Percentiles rank a stretch among this genome's conserved stretches.
phyloP scores from a whole-genome alignment of 169 alveolate genomes.

The Plasmodium relictum region DNA sequence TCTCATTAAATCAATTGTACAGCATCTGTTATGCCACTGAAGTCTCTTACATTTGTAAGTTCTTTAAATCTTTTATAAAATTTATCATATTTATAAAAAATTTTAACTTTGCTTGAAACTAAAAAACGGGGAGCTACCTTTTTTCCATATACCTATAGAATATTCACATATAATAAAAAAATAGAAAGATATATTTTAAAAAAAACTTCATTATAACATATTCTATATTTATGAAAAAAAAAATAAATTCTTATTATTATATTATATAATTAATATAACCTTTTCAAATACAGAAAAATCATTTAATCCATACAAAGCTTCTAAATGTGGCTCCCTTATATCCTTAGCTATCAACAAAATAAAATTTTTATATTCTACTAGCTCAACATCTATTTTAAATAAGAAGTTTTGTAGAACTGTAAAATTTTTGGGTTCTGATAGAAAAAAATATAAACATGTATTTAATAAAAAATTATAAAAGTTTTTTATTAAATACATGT shows the following conservation, averaged over 20 bases:
- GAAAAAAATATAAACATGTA: background rate
- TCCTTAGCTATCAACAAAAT: conserved; percentile 46
- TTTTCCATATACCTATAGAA: conserved; percentile 62
- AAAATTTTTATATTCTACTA: conserved; percentile 65
- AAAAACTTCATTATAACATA: background rate
- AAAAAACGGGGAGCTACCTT: conserved; percentile 71
- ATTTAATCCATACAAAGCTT: conserved; percentile 69
- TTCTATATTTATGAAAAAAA: background rate
- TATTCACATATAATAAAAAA: background rate
- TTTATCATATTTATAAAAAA: conserved; percentile 57
- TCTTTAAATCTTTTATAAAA: conserved; percentile 58
- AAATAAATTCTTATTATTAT: background rate
- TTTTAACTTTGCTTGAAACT: conserved; percentile 52
- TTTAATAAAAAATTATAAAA: background rate
- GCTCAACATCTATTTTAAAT: conserved; percentile 69
- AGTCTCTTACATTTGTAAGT: conserved; percentile 58
- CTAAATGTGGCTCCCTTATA: conserved; percentile 25
- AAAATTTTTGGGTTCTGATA: conserved; percentile 57
- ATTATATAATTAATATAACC: conserved; percentile 2
- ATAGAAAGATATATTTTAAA: background rate
- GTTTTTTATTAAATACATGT: background rate
- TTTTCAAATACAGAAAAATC: conserved; percentile 71
- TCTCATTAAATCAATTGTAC: conserved; percentile 44
- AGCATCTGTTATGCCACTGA: conserved; percentile 75
- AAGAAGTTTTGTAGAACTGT: conserved; percentile 50